Conservation (phyloP, 306 rosid genomes). For the Acacia crassicarpa region DNA sequence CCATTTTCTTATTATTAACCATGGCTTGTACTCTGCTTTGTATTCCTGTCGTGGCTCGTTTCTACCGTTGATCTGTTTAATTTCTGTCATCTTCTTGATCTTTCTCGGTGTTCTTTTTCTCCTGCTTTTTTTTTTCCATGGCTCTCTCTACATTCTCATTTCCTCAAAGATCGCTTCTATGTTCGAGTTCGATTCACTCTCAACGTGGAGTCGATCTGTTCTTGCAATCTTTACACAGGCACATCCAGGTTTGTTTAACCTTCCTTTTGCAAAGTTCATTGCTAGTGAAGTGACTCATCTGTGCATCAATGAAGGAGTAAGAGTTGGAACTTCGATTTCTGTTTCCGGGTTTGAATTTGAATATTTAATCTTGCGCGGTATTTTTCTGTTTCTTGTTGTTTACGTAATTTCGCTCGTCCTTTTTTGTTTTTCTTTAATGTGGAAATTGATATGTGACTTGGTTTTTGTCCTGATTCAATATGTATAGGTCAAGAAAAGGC, state of each 20-base stretch:
- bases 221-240: slow-evolving; percentile 38
- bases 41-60: slow-evolving; percentile 34
- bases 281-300: neutral
- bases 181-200: slow-evolving; percentile 36
- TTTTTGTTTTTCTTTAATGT: slow-evolving; percentile 15
- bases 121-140: slow-evolving; percentile 37
- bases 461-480: slow-evolving; percentile 28
- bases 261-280: neutral
- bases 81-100: slow-evolving; percentile 2
- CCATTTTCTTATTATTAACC: neutral
- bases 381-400: neutral
- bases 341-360: neutral
- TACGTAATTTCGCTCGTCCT: neutral
- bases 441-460: slow-evolving; percentile 16
- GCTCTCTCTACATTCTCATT: slow-evolving; percentile 67
- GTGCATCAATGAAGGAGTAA: slow-evolving; percentile 15
- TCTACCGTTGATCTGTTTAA: neutral
- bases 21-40: neutral
- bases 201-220: slow-evolving; percentile 40
- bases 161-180: slow-evolving; percentile 35
- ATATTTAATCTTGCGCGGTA: neutral
- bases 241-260: slow-evolving; percentile 50
- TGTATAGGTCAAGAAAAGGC: slow-evolving; percentile 55
- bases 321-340: neutral
- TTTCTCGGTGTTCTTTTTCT: neutral